Conservation (phyloP, 192 early-diverging fungal genomes). For the Fimicolochytrium jonesii region DNA sequence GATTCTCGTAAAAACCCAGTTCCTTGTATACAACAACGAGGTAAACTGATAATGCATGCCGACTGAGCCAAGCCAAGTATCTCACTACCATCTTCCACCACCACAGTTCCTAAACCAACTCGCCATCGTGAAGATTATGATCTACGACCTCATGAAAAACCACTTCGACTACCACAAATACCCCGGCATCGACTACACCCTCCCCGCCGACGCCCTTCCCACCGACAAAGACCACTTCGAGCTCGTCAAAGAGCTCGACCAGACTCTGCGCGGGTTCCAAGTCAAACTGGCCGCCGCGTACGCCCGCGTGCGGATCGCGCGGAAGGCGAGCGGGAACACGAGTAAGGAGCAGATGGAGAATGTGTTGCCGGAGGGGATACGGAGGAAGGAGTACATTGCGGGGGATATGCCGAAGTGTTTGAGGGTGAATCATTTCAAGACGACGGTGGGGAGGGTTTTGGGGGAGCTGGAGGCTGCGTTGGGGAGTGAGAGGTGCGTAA, state of each 20-base stretch:
- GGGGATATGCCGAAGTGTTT: slow-evolving; percentile 75
- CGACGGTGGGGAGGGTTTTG: slow-evolving; percentile 53
- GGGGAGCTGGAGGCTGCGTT: slow-evolving; percentile 51
- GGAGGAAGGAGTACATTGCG: slow-evolving; percentile 46
- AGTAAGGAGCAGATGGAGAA: slow-evolving; percentile 45
- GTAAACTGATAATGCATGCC: slow-evolving; percentile 17
- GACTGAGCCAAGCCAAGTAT: background rate
- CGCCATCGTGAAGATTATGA: slow-evolving; percentile 44
- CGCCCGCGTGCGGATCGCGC: slow-evolving; percentile 47
- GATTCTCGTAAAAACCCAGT: slow-evolving; percentile 54
- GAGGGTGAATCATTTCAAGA: slow-evolving; percentile 73
- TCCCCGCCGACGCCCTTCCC: slow-evolving; percentile 4
- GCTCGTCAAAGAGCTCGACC: slow-evolving; percentile 37
- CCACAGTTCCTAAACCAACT: slow-evolving; percentile 48
- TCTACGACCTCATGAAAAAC: slow-evolving; percentile 55
- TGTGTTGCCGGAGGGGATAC: slow-evolving; percentile 43
- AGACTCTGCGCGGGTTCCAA: slow-evolving; percentile 25
- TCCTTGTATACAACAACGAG: slow-evolving; percentile 54
- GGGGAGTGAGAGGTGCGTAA: too few species aligned
- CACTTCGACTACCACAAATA: slow-evolving; percentile 44
- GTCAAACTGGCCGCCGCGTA: slow-evolving; percentile 50
- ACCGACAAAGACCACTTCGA: slow-evolving; percentile 22
- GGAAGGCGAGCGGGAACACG: slow-evolving; percentile 36
- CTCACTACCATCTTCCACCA: slow-evolving; percentile 7
- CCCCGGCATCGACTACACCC: slow-evolving; percentile 36